A percentile compares a stretch with the other conserved stretches of the same genome.
phyloP scores from a whole-genome alignment of 1,139 yeast genomes.

The Geotrichum citri-aurantii region DNA sequence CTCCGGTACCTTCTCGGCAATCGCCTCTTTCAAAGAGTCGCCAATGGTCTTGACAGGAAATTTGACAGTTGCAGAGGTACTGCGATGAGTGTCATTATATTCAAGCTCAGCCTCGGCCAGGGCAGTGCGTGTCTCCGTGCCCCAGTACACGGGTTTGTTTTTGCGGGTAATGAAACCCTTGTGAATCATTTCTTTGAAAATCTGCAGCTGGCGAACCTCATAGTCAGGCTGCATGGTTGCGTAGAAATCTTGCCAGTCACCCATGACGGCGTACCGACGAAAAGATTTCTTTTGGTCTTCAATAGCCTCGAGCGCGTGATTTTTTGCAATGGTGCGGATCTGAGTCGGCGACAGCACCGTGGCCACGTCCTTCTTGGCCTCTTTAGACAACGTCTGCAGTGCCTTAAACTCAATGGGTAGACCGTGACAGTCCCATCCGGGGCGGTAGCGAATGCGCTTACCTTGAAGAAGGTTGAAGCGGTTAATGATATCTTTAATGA shows the following conservation, averaged over 20 bases:
- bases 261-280: slow-evolving; percentile 67
- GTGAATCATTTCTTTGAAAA: slow-evolving; percentile 61
- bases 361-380: slow-evolving; percentile 32
- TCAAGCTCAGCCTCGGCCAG: slow-evolving; percentile 95
- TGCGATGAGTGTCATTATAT: slow-evolving; percentile 65
- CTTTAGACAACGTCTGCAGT: slow-evolving; percentile 31
- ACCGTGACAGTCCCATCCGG: slow-evolving; percentile 99
- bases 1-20: slow-evolving; percentile 1
- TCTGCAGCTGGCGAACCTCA: slow-evolving; percentile 66
- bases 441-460: slow-evolving; percentile 59
- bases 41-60: slow-evolving; percentile 45
- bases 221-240: slow-evolving; percentile 64
- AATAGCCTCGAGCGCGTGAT: slow-evolving; percentile 63
- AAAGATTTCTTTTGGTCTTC: slow-evolving; percentile 60
- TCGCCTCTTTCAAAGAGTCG: background rate
- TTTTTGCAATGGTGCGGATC: slow-evolving; percentile 58
- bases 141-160: slow-evolving; percentile 95
- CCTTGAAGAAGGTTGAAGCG: slow-evolving; percentile 64
- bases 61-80: slow-evolving; percentile 65
- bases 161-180: slow-evolving; percentile 73
- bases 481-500: slow-evolving; percentile 77
- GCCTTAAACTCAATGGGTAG: slow-evolving; percentile 91
- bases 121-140: slow-evolving; percentile 89
- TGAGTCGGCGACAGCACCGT: slow-evolving; percentile 43
- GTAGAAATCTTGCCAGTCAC: slow-evolving; percentile 72